Evolutionary conservation across 345 rosid genomes (phyloP).

Genomic region (Linum trigynum): DNA sequence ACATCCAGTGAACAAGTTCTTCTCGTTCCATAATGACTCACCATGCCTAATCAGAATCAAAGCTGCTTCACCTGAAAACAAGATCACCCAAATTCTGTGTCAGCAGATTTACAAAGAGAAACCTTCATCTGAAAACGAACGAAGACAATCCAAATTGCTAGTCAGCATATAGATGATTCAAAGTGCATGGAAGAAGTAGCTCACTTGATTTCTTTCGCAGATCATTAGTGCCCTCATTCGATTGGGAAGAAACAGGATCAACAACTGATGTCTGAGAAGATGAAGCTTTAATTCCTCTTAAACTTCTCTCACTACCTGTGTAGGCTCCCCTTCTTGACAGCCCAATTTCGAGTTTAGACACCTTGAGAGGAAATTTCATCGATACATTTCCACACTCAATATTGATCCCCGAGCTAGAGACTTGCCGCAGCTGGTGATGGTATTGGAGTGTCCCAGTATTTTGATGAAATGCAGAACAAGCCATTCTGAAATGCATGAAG

Average conservation of each 20-base stretch:
- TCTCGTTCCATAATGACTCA: slow-evolving; percentile 98
- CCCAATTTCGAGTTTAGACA: slow-evolving; percentile 26
- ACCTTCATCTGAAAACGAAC: neutral
- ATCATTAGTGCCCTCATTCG: slow-evolving; percentile 31
- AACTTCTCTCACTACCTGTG: slow-evolving; percentile 22
- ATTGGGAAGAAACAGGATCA: slow-evolving; percentile 48
- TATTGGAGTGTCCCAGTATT: slow-evolving; percentile 30
- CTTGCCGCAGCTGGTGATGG: slow-evolving; percentile 14
- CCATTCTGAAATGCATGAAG: slow-evolving; percentile 42
- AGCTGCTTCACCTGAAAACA: slow-evolving; percentile 63
- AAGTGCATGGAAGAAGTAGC: slow-evolving; percentile 5
- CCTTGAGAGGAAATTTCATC: slow-evolving; percentile 21
- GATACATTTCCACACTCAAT: slow-evolving; percentile 27
- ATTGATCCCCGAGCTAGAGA: slow-evolving; percentile 24
- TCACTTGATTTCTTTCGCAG: slow-evolving; percentile 56
- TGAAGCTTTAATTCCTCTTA: slow-evolving; percentile 37
- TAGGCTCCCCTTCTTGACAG: slow-evolving; percentile 18
- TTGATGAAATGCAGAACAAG: slow-evolving; percentile 46
- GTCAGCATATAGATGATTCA: neutral
- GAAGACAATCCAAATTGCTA: neutral
- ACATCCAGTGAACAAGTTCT: slow-evolving; percentile 95
- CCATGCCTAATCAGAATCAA: slow-evolving; percentile 88
- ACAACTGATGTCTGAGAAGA: slow-evolving; percentile 43
- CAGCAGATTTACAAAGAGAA: neutral
- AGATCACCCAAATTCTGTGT: slow-evolving; percentile 1